Evolutionary conservation across 2,329 filamentous ascomycete genomes (phyloP).

Genomic region (Beauveria varroae): DNA sequence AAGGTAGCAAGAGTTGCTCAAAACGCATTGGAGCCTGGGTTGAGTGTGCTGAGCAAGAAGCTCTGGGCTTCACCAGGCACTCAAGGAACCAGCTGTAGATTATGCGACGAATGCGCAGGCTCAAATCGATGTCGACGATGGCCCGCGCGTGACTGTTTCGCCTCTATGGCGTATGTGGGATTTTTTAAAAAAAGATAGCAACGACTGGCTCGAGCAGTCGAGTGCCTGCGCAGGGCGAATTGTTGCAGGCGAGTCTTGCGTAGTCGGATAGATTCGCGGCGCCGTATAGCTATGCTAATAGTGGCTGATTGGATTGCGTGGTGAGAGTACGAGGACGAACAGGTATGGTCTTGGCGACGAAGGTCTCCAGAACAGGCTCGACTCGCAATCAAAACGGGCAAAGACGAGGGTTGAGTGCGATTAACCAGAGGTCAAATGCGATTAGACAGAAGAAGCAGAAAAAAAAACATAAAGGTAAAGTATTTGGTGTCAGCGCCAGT

Average conservation of each 20-base stretch:
- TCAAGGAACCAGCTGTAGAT: neutral
- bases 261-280: neutral
- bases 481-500: slow-evolving; percentile 3
- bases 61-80: neutral
- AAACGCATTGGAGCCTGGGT: neutral
- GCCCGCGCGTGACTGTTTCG: neutral
- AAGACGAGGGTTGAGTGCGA: neutral
- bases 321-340: neutral
- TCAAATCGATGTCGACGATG: neutral
- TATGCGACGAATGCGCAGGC: neutral
- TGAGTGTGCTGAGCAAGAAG: neutral
- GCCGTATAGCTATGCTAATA: neutral
- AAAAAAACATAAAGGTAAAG: neutral
- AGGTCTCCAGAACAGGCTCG: neutral
- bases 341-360: neutral
- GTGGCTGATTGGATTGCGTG: neutral
- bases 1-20: neutral
- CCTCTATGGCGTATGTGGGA: neutral
- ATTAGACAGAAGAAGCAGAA: neutral
- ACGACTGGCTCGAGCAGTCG: neutral
- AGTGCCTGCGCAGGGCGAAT: neutral
- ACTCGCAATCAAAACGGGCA: neutral
- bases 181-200: neutral
- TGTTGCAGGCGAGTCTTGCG: neutral
- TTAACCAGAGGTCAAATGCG: neutral